A percentile compares a stretch with the other conserved stretches of the same genome.
These are phyloP conservation scores for Ophiostoma sp. DNA, from an alignment of 2,329 filamentous ascomycete species.

Conservation along the genomic window DNA sequence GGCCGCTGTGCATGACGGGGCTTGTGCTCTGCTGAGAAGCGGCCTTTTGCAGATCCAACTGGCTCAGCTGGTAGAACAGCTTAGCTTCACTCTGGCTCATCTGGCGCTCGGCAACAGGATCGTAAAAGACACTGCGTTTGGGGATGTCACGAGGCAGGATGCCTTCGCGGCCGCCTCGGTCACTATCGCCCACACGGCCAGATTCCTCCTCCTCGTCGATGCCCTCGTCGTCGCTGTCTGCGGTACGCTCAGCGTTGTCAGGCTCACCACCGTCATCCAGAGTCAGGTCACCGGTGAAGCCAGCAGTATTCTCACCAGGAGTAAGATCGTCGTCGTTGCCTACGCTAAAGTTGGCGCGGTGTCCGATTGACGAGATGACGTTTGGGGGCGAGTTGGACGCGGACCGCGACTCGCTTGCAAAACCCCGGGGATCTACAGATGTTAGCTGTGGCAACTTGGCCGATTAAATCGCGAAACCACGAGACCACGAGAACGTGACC, in stretches of 20 bases:
- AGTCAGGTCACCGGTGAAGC: not conserved
- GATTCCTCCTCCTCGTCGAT: slow-evolving; percentile 30
- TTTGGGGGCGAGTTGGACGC: slow-evolving; percentile 24
- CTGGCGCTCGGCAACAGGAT: slow-evolving; percentile 87
- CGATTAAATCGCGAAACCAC: not conserved
- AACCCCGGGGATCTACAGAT: not conserved
- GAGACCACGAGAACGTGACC: not conserved
- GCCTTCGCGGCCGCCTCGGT: slow-evolving; percentile 43
- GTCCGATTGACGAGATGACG: not conserved
- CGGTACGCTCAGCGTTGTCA: not conserved
- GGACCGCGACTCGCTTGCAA: slow-evolving; percentile 21
- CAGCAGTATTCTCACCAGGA: slow-evolving; percentile 7
- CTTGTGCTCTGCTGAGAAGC: slow-evolving; percentile 37
- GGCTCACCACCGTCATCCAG: not conserved
- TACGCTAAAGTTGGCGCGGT: slow-evolving; percentile 4
- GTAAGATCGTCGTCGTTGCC: slow-evolving; percentile 7
- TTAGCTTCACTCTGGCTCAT: slow-evolving; percentile 94
- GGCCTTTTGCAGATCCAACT: slow-evolving; percentile 51
- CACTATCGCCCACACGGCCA: slow-evolving; percentile 19
- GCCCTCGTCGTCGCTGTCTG: slow-evolving; percentile 34
- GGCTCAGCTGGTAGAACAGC: slow-evolving; percentile 88
- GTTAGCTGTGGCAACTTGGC: not conserved
- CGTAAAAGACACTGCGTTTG: slow-evolving; percentile 79
- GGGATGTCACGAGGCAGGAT: slow-evolving; percentile 58
- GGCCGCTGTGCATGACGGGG: slow-evolving; percentile 37